Evolutionary conservation across 116 monocot genomes (phyloP), one percentile per base, ranked within the genome.

Genomic region (Cymodocea nodosa): DNA sequence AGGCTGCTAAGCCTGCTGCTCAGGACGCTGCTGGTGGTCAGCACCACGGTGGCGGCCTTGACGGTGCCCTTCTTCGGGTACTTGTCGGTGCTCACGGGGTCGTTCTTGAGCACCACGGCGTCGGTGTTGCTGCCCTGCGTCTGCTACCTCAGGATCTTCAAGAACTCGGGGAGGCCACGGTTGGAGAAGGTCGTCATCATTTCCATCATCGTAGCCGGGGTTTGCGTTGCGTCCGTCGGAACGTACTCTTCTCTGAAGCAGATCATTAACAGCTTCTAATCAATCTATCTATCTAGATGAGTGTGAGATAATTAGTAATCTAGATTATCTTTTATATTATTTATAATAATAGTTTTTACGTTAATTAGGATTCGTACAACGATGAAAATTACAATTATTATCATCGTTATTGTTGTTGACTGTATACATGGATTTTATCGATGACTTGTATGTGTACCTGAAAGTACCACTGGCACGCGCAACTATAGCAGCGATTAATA

Each of bases 131-230:
- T 93, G 19, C 93, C 93, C 16, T 86, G 84, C 69, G 5, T 70
- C 6, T 93, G 93, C 68, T 93, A 93, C 68, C 73, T 93, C 20
- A 89, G 80, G 80, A 81, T 93, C 52, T 80, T 83, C 51, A 76
- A 52, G 65, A 50, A 12, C 15, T 71, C 59, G 7, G 19, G 35
- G 36, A 55, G 52, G 18, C 49, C 59, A 35, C 59, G 71, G 10
- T 1, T 72, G 7, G 84, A 93, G 65, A 9, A 72, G 1, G 63
- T 73, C 2, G 19, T 35, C 35, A 64, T 85, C n/a, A 6, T 77
- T 1, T 68, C 30, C 6, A 83, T 93, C 22, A 55, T 83, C 40
- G 18, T 63, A 20, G 40, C 84, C 64, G 93, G 93, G n/a, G 63
- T 60, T 15, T 35, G 65, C n/a, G 72, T 86, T 60, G 86, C 77